A percentile compares a stretch with the other conserved stretches of the same genome.
phyloP scores from a whole-genome alignment of 805 yeast genomes.

The Metschnikowia anglica region DNA sequence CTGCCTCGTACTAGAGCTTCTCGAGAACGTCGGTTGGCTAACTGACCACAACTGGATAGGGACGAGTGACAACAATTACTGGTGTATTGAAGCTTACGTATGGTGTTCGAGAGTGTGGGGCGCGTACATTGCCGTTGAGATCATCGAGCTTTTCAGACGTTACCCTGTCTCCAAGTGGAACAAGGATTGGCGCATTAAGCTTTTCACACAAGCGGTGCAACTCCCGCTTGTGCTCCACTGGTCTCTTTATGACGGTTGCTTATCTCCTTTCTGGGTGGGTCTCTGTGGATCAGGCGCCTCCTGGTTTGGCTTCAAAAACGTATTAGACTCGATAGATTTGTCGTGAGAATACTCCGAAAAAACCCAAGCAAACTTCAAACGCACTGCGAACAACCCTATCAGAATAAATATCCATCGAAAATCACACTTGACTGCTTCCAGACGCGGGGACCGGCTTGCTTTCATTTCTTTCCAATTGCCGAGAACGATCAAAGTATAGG shows the following conservation, averaged over 20 bases:
- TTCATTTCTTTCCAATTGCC: slow-evolving; percentile 47
- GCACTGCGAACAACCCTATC: too few relatives aligned
- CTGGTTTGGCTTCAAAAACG: slow-evolving; percentile 40
- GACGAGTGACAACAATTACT: slow-evolving; percentile 38
- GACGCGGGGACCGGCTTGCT: slow-evolving; percentile 10
- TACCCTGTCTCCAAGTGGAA: slow-evolving; percentile 40
- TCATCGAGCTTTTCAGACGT: slow-evolving; percentile 41
- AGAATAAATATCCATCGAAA: neutral
- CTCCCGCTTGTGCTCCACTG: slow-evolving; percentile 45
- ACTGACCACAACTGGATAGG: slow-evolving; percentile 48
- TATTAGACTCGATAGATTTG: slow-evolving; percentile 38
- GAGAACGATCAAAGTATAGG: slow-evolving; percentile 76
- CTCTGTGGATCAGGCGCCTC: slow-evolving; percentile 46
- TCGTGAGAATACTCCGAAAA: too few relatives aligned
- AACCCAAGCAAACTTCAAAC: too few relatives aligned
- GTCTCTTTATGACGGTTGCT: slow-evolving; percentile 45
- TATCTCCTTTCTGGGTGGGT: slow-evolving; percentile 48
- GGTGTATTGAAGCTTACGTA: slow-evolving; percentile 45
- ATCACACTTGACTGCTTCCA: neutral
- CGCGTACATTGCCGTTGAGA: slow-evolving; percentile 37
- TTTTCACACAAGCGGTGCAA: slow-evolving; percentile 40
- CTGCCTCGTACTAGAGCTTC: slow-evolving; percentile 39
- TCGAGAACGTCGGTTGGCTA: slow-evolving; percentile 47
- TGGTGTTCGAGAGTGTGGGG: slow-evolving; percentile 50
- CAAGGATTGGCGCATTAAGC: slow-evolving; percentile 33